Evolutionary conservation across 139 green algal species (phyloP).

Genomic region (Pleodorina starrii): DNA sequence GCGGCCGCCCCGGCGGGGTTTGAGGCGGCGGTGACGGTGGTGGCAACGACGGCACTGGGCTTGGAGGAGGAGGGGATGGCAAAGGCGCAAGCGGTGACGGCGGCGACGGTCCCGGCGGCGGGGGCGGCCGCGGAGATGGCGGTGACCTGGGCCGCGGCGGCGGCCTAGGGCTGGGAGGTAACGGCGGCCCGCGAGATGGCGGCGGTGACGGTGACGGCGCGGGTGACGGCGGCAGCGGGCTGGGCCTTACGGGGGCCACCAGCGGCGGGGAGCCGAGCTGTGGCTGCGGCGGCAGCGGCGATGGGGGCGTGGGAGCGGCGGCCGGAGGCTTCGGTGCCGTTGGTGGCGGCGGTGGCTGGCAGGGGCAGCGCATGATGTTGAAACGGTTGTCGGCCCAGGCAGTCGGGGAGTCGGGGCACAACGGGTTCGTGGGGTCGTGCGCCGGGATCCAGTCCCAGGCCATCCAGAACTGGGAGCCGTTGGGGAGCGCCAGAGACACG

Average conservation of each 20-base stretch:
- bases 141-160: no score
- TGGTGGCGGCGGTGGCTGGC: background rate
- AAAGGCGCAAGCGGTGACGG: background rate
- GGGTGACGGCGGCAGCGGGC: no score
- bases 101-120: background rate
- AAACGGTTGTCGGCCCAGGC: background rate
- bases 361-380: background rate
- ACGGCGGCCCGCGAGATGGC: background rate
- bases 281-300: no score
- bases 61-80: background rate
- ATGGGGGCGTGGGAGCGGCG: no score
- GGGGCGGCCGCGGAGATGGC: background rate
- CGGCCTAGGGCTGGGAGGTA: background rate
- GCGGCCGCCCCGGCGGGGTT: background rate
- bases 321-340: no score
- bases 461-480: background rate
- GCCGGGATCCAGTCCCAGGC: background rate
- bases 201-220: background rate
- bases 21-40: background rate
- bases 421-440: background rate
- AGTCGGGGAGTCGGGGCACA: background rate
- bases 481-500: background rate
- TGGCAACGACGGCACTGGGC: background rate
- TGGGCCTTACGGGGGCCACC: no score
- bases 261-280: background rate